These are phyloP conservation scores for Miscanthus lutarioriparius DNA, from an alignment of 176 grass and related monocot species.

Conservation along the genomic window DNA sequence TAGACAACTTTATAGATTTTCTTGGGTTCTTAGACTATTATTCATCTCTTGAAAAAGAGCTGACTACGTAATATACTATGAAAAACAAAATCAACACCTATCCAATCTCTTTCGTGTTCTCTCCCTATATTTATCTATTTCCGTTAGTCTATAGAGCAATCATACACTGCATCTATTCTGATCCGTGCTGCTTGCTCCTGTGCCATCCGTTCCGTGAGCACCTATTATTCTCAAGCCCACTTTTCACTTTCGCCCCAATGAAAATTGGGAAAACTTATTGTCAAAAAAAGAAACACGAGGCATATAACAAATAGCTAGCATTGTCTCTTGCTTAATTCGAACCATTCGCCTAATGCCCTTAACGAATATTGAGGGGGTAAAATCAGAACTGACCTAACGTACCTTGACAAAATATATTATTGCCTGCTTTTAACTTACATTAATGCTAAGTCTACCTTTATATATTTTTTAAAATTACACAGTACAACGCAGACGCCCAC, in stretches of 20 bases:
- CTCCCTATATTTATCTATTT: neutral
- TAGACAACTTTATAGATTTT: neutral
- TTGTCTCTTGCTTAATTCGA: neutral
- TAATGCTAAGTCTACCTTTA: neutral
- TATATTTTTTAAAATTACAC: no score
- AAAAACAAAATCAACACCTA: neutral
- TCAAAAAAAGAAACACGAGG: neutral
- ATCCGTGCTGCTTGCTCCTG: neutral
- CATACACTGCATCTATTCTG: constrained; percentile 20
- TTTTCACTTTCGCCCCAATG: neutral
- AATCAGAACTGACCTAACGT: neutral
- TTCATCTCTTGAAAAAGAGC: neutral
- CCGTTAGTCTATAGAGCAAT: neutral
- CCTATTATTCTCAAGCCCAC: neutral
- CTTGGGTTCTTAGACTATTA: neutral
- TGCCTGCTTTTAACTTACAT: neutral
- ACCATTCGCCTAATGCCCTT: neutral
- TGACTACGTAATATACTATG: neutral
- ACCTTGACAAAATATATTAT: neutral
- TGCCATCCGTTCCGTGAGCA: constrained; percentile 1
- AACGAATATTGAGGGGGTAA: neutral
- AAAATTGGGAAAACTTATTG: neutral
- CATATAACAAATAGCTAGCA: neutral
- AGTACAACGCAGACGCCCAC: no score
- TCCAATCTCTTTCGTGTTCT: neutral